Base-by-base conservation (phyloP, 1,284 basidiomycete genomes). In the Malassezia yamatoensis region DNA sequence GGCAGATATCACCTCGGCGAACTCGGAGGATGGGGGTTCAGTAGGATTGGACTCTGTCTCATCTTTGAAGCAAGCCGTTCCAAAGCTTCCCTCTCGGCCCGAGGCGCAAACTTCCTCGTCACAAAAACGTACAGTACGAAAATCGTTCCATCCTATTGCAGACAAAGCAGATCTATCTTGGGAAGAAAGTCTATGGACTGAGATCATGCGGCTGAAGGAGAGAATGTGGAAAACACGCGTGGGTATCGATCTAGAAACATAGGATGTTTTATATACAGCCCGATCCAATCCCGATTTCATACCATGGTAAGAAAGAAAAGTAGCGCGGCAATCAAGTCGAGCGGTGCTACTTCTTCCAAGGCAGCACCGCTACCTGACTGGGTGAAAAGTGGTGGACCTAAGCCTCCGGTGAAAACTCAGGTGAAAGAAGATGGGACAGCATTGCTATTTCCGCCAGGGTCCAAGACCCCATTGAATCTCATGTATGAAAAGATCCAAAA, bases 391-490 rank as follows among this genome's bases (percentile, higher is more conserved):
- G 62, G 63, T 39, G 66, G 54, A 32, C 58, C 62, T 32, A 66
- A 66, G 43, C 55, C 45, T 38, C 49, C 40, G 33, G 59, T 53
- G 34, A 53, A 49, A 11, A 59, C 58, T 13, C 35, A 58, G 16
- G 49, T 55, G 59, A 45, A 36, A 18, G 20, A 12, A 13, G 52
- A 54, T 36, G 51, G 49, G 3, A 51, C 49, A 9, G 46, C 15
- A 13, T 45, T 56, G 52, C 64, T 75, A 24, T 75, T 75, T 59
- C 72, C 74, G 3, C 68, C 68, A 12, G 71, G 72, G 21, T 65
- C 62, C 54, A 75, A 75, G 64, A 71, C 71, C 18, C 74, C 74
- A n/a, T 61, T 74, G 39, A 68, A 68, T 51, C 61, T 75, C 54
- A 65, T 75, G 35, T 67, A 73, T 49, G 74, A 75, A 58, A 58